Evolutionary conservation across 306 rosid species (phyloP).

Genomic region (Trichosanthes truncata): DNA sequence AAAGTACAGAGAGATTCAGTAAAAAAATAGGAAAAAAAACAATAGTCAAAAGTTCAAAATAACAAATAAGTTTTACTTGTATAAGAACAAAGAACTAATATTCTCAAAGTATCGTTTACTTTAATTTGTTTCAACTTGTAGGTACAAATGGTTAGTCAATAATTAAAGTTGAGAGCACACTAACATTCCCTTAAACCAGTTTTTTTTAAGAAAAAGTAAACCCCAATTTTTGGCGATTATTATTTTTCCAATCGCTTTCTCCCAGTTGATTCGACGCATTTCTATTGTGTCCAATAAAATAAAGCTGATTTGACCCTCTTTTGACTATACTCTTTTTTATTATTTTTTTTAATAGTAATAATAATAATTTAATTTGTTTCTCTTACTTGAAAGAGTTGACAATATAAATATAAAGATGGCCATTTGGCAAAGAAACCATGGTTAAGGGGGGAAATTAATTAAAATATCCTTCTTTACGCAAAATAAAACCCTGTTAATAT

Average conservation of each 20-base stretch:
- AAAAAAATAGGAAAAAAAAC: too few relatives aligned
- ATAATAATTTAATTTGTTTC: not conserved
- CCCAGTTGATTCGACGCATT: constrained; percentile 2
- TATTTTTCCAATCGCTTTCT: not conserved
- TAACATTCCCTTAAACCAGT: not conserved
- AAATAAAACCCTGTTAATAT: not conserved
- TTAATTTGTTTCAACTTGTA: not conserved
- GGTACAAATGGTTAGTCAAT: constrained; percentile 4
- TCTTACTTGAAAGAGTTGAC: not conserved
- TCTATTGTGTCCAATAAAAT: not conserved
- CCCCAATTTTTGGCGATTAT: not conserved
- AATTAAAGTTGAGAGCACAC: constrained; percentile 2
- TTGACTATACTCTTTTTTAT: not conserved
- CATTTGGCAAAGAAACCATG: not conserved
- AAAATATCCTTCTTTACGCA: not conserved
- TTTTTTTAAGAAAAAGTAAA: not conserved
- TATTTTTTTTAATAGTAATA: too few relatives aligned
- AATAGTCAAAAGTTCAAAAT: not conserved
- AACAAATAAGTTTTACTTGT: too few relatives aligned
- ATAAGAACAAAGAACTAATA: not conserved
- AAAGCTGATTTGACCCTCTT: constrained; percentile 7
- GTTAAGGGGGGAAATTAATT: not conserved
- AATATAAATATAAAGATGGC: not conserved
- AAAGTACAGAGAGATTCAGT: not conserved
- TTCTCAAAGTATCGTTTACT: not conserved